Conservation (phyloP, 139 green algal genomes). For the Chlamydomonas applanata region DNA sequence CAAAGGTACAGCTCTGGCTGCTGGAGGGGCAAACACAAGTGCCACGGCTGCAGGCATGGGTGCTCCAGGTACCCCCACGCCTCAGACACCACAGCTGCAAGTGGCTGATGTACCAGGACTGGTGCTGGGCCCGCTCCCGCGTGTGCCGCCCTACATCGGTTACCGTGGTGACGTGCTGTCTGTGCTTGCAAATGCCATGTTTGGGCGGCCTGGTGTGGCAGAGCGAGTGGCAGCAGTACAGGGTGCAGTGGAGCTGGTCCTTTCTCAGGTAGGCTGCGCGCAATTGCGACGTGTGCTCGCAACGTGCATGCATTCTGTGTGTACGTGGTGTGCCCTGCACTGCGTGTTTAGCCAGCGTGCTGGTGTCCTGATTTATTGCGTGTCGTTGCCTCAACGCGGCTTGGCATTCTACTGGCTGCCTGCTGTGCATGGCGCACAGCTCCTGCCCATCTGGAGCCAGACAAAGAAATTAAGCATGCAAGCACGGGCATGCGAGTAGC, state of each 20-base stretch:
- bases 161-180: slow-evolving; percentile 72
- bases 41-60: not conserved
- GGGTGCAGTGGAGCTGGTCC: slow-evolving; percentile 62
- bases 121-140: not conserved
- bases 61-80: too few species aligned
- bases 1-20: not conserved
- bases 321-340: not conserved
- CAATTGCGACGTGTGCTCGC: too few species aligned
- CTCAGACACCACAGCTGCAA: too few species aligned
- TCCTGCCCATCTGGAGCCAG: too few species aligned
- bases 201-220: slow-evolving; percentile 37
- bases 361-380: not conserved
- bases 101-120: too few species aligned
- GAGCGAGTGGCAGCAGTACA: slow-evolving; percentile 22
- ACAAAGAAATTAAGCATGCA: too few species aligned
- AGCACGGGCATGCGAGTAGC: too few species aligned
- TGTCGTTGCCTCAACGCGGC: not conserved
- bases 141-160: slow-evolving; percentile 54
- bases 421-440: too few species aligned
- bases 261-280: slow-evolving; percentile 50
- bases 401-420: not conserved
- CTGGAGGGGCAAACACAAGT: not conserved
- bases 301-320: too few species aligned
- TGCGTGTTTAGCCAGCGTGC: not conserved
- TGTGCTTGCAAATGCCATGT: slow-evolving; percentile 63